A percentile compares a stretch with the other conserved stretches of the same genome.
These are phyloP conservation scores for Trichoderma brevicompactum DNA, from an alignment of 2,329 filamentous ascomycete genomes.

Conservation along the genomic window DNA sequence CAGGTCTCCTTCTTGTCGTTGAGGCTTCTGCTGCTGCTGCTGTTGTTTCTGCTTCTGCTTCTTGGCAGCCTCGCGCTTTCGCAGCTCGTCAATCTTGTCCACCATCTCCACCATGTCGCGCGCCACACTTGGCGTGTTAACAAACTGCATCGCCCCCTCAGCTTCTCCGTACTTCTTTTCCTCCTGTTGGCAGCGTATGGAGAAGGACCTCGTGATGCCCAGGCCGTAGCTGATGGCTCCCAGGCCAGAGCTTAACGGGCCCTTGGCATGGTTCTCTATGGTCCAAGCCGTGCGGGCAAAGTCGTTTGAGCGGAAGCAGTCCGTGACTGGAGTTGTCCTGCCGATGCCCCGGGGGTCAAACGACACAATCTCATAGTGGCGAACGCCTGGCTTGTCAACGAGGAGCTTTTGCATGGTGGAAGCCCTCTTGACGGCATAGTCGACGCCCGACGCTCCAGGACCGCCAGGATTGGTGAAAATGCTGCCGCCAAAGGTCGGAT, in stretches of 20 bases:
- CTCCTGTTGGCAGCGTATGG: conserved; percentile 36
- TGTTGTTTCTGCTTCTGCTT: not conserved
- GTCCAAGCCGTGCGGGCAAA: conserved; percentile 37
- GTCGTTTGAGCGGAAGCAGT: conserved; percentile 43
- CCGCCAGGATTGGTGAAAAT: conserved; percentile 51
- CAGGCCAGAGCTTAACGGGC: conserved; percentile 33
- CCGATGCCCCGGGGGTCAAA: conserved; percentile 51
- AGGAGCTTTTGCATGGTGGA: conserved; percentile 34
- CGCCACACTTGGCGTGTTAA: conserved; percentile 46
- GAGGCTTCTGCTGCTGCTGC: not conserved
- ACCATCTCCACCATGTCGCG: conserved; percentile 50
- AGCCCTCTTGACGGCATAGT: conserved; percentile 31
- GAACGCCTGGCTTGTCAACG: conserved; percentile 35
- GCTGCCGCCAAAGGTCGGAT: conserved; percentile 47
- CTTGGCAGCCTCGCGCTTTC: conserved; percentile 11
- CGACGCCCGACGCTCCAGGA: conserved; percentile 48
- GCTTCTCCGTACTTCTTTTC: conserved; percentile 30
- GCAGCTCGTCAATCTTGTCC: conserved; percentile 44
- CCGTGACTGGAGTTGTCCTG: conserved; percentile 42
- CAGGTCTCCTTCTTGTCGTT: not conserved
- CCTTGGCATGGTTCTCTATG: conserved; percentile 39
- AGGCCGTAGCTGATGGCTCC: conserved; percentile 25
- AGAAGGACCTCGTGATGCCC: conserved; percentile 36
- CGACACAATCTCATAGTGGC: conserved; percentile 47
- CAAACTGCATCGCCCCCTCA: conserved; percentile 39